phyloP scores from a whole-genome alignment of 768 basidiomycete genomes.

The Hortiboletus flavorubellus region DNA sequence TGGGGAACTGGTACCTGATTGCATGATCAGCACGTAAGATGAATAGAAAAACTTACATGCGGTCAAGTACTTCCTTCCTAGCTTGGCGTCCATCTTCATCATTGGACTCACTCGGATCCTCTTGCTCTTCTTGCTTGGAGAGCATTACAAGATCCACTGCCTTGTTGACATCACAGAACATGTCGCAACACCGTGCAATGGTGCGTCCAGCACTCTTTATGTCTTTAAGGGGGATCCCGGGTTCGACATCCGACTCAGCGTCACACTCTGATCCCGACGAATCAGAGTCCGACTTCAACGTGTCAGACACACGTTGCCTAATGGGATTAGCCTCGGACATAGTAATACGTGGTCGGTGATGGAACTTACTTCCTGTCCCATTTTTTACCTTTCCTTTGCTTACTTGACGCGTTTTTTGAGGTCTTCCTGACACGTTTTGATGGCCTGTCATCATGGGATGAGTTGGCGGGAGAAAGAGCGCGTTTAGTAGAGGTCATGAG shows the following conservation, averaged over 20 bases:
- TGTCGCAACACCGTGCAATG: not conserved
- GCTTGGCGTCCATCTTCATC: no score
- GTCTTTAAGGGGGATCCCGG: not conserved
- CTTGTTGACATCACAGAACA: not conserved
- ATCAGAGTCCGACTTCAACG: not conserved
- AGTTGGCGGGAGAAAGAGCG: not conserved
- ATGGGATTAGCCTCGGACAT: not conserved
- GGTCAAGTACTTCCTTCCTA: no score
- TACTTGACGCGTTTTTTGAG: not conserved
- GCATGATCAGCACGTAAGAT: no score
- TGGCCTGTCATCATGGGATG: not conserved
- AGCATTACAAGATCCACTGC: not conserved
- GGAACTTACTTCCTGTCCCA: not conserved
- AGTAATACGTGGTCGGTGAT: not conserved
- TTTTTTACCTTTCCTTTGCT: not conserved
- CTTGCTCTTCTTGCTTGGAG: not conserved
- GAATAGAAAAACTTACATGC: no score
- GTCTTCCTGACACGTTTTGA: not conserved
- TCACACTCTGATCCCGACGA: no score
- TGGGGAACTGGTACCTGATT: no score
- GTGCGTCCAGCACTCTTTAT: not conserved
- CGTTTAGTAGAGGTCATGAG: no score
- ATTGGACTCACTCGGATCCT: not conserved
- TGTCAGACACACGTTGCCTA: not conserved
- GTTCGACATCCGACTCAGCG: not conserved